phyloP scores from a whole-genome alignment of 495 filamentous ascomycete genomes.

The Xylaria palmicola region DNA sequence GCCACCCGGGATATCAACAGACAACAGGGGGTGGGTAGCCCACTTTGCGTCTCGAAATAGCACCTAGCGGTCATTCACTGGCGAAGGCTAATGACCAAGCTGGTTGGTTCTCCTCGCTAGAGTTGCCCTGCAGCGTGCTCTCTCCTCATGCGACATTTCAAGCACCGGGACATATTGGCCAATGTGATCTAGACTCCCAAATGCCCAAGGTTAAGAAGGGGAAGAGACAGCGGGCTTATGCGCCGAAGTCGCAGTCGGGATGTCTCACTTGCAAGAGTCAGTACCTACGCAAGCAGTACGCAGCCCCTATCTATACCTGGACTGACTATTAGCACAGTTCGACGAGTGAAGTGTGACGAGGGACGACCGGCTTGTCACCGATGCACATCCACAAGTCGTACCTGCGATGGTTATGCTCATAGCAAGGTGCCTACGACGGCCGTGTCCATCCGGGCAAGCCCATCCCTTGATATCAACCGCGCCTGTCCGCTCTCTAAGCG shows the following conservation, averaged over 20 bases:
- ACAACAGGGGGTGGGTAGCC: too few species aligned
- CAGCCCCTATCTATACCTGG: not conserved
- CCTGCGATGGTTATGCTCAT: conserved; percentile 43
- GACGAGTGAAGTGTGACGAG: conserved; percentile 41
- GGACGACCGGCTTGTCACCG: conserved; percentile 40
- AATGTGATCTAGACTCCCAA: not conserved
- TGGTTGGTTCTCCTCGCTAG: not conserved
- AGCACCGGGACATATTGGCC: not conserved
- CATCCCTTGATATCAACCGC: not conserved
- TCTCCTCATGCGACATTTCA: not conserved
- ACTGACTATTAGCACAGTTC: not conserved
- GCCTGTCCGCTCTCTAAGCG: not conserved
- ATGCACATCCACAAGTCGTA: conserved; percentile 43
- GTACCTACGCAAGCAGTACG: not conserved
- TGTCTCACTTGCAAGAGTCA: conserved; percentile 7
- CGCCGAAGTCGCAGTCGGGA: conserved; percentile 1
- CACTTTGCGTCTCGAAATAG: too few species aligned
- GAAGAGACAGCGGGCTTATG: conserved; percentile 6
- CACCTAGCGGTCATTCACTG: too few species aligned
- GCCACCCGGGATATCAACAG: not conserved
- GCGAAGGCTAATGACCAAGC: too few species aligned
- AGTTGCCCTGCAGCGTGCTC: too few species aligned
- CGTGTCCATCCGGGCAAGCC: conserved; percentile 13
- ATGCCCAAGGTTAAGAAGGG: conserved; percentile 10
- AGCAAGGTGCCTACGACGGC: conserved; percentile 7